Evolutionary conservation across 176 grass and related monocot species (phyloP), one percentile per base, ranked within the genome.

Genomic region (Oryza nivara): DNA sequence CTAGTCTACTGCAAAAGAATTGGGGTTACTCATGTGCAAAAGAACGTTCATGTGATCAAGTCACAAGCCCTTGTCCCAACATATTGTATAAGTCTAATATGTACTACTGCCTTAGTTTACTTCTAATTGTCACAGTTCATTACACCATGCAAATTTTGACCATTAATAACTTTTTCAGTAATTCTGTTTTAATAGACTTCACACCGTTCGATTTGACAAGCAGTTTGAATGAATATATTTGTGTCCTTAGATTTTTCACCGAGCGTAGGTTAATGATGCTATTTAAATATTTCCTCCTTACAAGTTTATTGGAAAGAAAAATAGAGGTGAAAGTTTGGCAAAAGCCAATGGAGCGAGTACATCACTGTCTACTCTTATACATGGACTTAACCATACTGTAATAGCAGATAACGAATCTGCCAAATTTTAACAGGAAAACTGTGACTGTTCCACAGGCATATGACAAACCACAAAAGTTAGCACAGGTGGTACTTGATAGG

Each of bases 401-500:
- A 12, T 4, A 68, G 26, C 73, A 40, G 26, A 77, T 60, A 78
- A 74, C 58, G 16, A 68, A 74, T 15, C 60, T 63, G 47, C 3
- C 30, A 41, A 17, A 41, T 73, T 47, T 80, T 48, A 80, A 43
- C 70, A 73, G 34, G 36, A 34, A 67, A 46, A 82, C 26, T 67
- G 43, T 12, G 35, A 26, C 13, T 9, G n/a, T 77, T 47, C 23
- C 65, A 85, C 74, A 45, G 70, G 74, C 9, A 36, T 13, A 22
- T 63, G 66, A 15, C 51, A 48, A 26, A 52, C 32, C 48, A 80
- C 11, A 86, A 71, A 83, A 85, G 43, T 36, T 64, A 23, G 10
- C 75, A 80, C 70, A 75, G 80, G 30, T 45, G 22, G 70, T 75
- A 75, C 45, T 86, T 80, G 9, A 49, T 47, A 79, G 70, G 71